Conservation (phyloP, 305 asterid species). For the Andrographis paniculata region DNA sequence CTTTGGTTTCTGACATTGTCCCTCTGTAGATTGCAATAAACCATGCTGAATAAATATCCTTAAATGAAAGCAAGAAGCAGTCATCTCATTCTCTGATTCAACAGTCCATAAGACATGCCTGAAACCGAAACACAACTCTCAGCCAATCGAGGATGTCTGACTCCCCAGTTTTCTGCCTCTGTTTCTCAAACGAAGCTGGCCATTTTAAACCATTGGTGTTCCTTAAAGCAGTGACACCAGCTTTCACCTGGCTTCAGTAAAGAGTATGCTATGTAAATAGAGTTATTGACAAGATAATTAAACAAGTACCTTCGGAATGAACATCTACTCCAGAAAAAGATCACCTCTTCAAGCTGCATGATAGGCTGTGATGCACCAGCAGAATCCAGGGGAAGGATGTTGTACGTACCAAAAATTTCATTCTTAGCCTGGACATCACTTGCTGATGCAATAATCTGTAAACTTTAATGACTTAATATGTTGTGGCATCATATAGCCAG, state of each 20-base stretch:
- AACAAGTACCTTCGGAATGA: conserved; percentile 12
- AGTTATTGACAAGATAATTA: background rate
- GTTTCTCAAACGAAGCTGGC: conserved; percentile 84
- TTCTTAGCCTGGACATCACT: conserved; percentile 95
- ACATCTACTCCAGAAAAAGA: conserved; percentile 3
- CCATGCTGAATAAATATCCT: conserved; percentile 15
- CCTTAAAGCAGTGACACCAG: conserved; percentile 66
- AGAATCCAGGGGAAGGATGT: conserved; percentile 93
- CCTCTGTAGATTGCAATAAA: conserved; percentile 48
- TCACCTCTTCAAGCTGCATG: conserved; percentile 99
- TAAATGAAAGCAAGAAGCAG: conserved; percentile 17
- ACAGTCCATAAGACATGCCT: conserved; percentile 46
- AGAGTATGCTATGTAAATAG: background rate
- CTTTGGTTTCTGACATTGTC: conserved; percentile 94
- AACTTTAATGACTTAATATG: conserved; percentile 13
- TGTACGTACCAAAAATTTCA: conserved; percentile 84
- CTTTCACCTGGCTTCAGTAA: conserved; percentile 61
- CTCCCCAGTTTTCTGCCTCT: conserved; percentile 69
- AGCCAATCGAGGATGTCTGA: conserved; percentile 98
- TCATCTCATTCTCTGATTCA: conserved; percentile 19
- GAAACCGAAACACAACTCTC: conserved; percentile 97
- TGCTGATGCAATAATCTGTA: conserved; percentile 96
- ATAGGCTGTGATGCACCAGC: conserved; percentile 92
- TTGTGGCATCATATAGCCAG: conserved; percentile 7
- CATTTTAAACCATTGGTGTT: conserved; percentile 69